phyloP scores from a whole-genome alignment of 2,329 filamentous ascomycete species.

The Fonsecaea pedrosoi region DNA sequence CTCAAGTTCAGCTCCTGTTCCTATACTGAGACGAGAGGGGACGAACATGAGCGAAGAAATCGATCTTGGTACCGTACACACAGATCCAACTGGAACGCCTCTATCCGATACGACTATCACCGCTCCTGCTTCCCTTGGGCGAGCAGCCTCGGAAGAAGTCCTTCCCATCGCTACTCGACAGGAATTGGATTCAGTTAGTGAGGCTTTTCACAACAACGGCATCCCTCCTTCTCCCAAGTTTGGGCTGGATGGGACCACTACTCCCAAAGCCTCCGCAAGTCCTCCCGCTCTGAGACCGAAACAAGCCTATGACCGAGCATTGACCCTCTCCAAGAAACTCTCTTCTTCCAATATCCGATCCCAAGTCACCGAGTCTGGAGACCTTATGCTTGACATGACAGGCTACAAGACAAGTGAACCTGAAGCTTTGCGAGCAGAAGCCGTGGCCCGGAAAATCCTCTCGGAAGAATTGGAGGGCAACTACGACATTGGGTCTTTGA shows the following conservation, averaged over 20 bases:
- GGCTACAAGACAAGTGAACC: constrained; percentile 95
- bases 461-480: constrained; percentile 92
- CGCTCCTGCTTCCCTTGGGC: constrained; percentile 52
- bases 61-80: constrained; percentile 13
- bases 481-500: constrained; percentile 93
- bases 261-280: constrained; percentile 64
- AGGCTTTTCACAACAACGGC: constrained; percentile 28
- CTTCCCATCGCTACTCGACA: constrained; percentile 53
- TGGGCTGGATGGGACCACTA: constrained; percentile 28
- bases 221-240: constrained; percentile 22
- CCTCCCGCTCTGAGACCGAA: constrained; percentile 73
- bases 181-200: constrained; percentile 35
- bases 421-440: constrained; percentile 86
- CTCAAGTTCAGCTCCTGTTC: constrained; percentile 17
- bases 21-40: constrained; percentile 31
- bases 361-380: constrained; percentile 87
- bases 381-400: constrained; percentile 98
- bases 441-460: constrained; percentile 90
- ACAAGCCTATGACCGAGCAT: constrained; percentile 83
- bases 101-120: constrained; percentile 12
- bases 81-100: constrained; percentile 22
- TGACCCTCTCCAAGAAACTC: constrained; percentile 83
- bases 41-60: constrained; percentile 28
- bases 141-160: constrained; percentile 62
- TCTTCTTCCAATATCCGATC: constrained; percentile 90